Evolutionary conservation across 768 basidiomycete species (phyloP).

Genomic region (Sutorius australiensis): DNA sequence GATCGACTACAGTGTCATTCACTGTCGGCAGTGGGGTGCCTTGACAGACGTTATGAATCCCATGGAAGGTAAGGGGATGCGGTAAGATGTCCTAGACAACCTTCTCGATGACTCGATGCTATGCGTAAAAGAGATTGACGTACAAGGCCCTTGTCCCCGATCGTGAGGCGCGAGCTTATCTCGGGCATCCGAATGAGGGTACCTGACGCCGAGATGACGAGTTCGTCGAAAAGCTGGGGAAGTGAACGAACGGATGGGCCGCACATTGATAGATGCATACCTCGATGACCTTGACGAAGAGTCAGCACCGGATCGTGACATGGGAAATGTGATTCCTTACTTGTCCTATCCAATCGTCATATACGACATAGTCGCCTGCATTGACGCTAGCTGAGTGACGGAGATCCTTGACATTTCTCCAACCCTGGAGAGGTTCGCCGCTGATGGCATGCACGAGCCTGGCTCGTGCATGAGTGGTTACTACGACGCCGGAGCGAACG

Average conservation of each 20-base stretch:
- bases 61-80: conserved; percentile 43
- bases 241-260: conserved; percentile 12
- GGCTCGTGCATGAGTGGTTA: conserved; percentile 57
- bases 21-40: conserved; percentile 41
- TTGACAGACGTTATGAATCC: conserved; percentile 44
- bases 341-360: conserved; percentile 88
- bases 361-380: conserved; percentile 76
- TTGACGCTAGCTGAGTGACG: conserved; percentile 58
- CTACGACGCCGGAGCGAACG: conserved; percentile 71
- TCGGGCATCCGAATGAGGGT: conserved; percentile 74
- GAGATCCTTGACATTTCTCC: conserved; percentile 59
- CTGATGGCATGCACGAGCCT: conserved; percentile 74
- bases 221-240: conserved; percentile 77
- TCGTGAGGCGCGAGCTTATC: conserved; percentile 66
- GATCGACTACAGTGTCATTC: conserved; percentile 63
- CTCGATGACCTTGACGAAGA: conserved; percentile 60
- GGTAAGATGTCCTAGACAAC: conserved; percentile 61
- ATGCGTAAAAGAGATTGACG: conserved; percentile 22
- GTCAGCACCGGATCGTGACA: conserved; percentile 8
- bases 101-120: conserved; percentile 1
- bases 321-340: conserved; percentile 38
- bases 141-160: conserved; percentile 76
- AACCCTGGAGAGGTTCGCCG: conserved; percentile 53
- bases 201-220: conserved; percentile 62
- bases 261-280: conserved; percentile 38